Evolutionary conservation across 129 eudicot genomes (phyloP), one percentile per base, ranked within the genome.

Genomic region (Dittrichia graveolens): DNA sequence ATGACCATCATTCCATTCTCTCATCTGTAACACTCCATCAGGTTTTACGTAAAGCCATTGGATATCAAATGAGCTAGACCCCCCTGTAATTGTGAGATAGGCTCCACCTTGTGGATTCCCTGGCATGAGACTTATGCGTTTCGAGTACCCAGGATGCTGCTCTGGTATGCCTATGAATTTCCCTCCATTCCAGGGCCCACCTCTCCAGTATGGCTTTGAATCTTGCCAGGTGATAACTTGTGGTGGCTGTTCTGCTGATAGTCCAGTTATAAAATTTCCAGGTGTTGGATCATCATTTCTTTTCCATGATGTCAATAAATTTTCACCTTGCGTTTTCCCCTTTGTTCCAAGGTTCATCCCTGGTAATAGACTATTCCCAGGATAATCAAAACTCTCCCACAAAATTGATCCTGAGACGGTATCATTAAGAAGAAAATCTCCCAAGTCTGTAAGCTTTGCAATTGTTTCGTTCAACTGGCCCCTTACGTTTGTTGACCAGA

Each of bases 301-400:
- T 68, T 19, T 60, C 86, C 86, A 82, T 18, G 86, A 61, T 16
- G 70, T 49, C 54, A 83, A 1, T 5, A 76, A 37, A 7, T 62
- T 73, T 12, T 44, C 68, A 3, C 75, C 76, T 62, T 56, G 52
- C 9, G 38, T 43, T 53, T 5, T 61, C 16, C 63, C 62, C 4
- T 55, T 77, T 3, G 59, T 42, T 38, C 64, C 66, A 5, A 75
- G 55, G 71, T 4, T 71, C 87, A 80, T 75, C 0, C 67, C 67
- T 10, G 82, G 74, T 50, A 83, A 41, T 4, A 80, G 37, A 11
- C 74, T 61, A 49, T 80, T 80, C 42, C 82, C 11, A 5, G 80
- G 88, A 35, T 79, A 56, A 50, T 83, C 68, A 61, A 71, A 83
- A 67, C 88, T 83, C 71, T 72, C 73, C 88, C 85, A 83, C 60